Percentiles rank a stretch among this genome's conserved stretches.
Evolutionary conservation across 2,329 filamentous ascomycete species (phyloP).

Genomic region (Aspergillus eucalypticola): DNA sequence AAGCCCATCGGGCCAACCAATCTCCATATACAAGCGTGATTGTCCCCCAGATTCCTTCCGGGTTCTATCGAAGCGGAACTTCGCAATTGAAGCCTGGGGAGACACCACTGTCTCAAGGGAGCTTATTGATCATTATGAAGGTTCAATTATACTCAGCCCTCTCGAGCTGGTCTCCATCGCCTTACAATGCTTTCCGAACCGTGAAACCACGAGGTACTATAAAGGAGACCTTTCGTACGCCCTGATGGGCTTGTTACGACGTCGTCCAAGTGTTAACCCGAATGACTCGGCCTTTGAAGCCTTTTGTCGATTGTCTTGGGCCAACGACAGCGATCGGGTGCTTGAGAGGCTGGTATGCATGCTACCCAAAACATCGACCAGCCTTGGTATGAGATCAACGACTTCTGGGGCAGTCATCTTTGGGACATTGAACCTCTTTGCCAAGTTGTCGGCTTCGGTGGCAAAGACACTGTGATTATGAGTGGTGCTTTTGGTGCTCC

Average conservation of each 20-base stretch:
- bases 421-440: conserved; percentile 49
- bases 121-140: conserved; percentile 51
- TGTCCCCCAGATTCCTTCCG: no score
- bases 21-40: no score
- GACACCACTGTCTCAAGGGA: conserved; percentile 43
- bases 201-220: conserved; percentile 40
- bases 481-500: conserved; percentile 45
- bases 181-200: conserved; percentile 43
- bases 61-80: no score
- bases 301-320: conserved; percentile 50
- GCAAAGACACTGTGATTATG: conserved; percentile 48
- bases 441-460: conserved; percentile 44
- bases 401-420: conserved; percentile 45
- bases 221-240: conserved; percentile 48
- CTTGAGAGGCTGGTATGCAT: conserved; percentile 51
- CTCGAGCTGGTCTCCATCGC: conserved; percentile 47
- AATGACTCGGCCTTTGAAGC: conserved; percentile 50
- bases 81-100: conserved; percentile 34
- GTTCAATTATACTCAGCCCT: conserved; percentile 41
- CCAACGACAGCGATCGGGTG: conserved; percentile 48
- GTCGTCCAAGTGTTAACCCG: conserved; percentile 41
- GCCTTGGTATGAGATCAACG: conserved; percentile 44
- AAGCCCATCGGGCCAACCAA: conserved; percentile 8
- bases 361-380: conserved; percentile 32
- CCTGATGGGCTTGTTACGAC: conserved; percentile 49